These are phyloP conservation scores for Carex littledalei DNA, from an alignment of 176 grass and related monocot genomes.

Conservation along the genomic window DNA sequence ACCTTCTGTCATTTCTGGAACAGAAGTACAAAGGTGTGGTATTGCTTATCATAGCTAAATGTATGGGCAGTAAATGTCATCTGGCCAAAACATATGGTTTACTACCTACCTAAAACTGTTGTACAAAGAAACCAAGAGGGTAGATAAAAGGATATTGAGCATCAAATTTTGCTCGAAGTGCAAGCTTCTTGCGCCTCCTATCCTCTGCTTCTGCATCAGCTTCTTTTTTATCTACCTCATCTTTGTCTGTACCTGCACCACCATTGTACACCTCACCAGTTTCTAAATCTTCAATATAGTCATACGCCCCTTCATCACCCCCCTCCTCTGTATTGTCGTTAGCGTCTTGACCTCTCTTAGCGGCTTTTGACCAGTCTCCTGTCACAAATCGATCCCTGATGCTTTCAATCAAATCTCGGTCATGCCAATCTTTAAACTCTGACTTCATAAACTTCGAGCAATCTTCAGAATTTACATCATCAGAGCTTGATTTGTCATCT, in stretches of 20 bases:
- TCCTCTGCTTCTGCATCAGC: constrained; percentile 57
- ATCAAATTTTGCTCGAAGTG: constrained; percentile 81
- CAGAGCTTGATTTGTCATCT: constrained; percentile 41
- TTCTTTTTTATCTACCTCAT: constrained; percentile 20
- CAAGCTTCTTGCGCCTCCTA: constrained; percentile 78
- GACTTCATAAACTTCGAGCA: constrained; percentile 67
- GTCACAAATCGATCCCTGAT: constrained; percentile 86
- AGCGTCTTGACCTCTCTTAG: constrained; percentile 46
- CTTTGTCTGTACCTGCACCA: constrained; percentile 17
- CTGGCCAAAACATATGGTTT: neutral
- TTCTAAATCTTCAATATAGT: constrained; percentile 96
- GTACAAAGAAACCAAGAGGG: neutral
- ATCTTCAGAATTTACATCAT: constrained; percentile 68
- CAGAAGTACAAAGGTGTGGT: neutral
- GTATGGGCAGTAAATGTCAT: neutral
- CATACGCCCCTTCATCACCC: constrained; percentile 57
- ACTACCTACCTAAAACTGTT: neutral
- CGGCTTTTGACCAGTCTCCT: constrained; percentile 94
- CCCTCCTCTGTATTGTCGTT: constrained; percentile 39
- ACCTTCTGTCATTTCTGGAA: neutral
- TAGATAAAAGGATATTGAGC: constrained; percentile 72
- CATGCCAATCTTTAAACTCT: constrained; percentile 68
- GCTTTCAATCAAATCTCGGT: constrained; percentile 59
- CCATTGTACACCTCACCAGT: constrained; percentile 64
- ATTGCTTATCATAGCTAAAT: neutral